A percentile compares a stretch with the other conserved stretches of the same genome.
Conservation (phyloP, 83 land plant genomes). For the Picea mariana region DNA sequence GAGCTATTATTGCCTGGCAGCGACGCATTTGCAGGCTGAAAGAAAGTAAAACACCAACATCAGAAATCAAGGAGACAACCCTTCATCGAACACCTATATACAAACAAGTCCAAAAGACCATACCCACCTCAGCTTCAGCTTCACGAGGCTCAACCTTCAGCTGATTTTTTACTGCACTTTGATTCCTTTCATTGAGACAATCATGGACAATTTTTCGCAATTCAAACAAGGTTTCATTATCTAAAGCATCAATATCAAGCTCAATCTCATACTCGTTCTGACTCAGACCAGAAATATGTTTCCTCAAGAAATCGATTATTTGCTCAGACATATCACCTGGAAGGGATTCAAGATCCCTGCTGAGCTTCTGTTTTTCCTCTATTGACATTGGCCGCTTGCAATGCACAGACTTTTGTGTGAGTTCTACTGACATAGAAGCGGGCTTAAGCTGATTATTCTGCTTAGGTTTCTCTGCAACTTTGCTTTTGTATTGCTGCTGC, state of each 20-base stretch:
- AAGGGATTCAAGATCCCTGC: conserved; percentile 58
- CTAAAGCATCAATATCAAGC: conserved; percentile 52
- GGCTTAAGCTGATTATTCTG: conserved; percentile 5
- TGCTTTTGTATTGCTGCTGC: conserved; percentile 16
- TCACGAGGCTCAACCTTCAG: conserved; percentile 2
- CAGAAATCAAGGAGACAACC: not conserved
- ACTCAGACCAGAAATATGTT: conserved; percentile 36
- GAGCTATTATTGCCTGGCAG: not conserved
- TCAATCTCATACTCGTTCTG: conserved; percentile 79
- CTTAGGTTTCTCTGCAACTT: conserved; percentile 15
- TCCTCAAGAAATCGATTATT: conserved; percentile 68
- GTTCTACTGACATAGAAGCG: not conserved
- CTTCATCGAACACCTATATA: not conserved
- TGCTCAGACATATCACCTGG: conserved; percentile 66
- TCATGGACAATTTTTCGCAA: conserved; percentile 35
- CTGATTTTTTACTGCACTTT: not conserved
- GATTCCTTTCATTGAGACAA: conserved; percentile 25
- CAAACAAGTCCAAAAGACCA: not conserved
- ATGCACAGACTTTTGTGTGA: conserved; percentile 2
- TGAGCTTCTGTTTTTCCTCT: conserved; percentile 68
- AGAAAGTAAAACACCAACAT: not conserved
- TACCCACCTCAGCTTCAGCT: conserved; percentile 14
- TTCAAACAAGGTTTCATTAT: conserved; percentile 54
- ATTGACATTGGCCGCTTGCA: conserved; percentile 58
- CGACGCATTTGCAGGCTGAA: not conserved